Conservation (phyloP, 2,329 filamentous ascomycete genomes). For the Aspergillus hiratsukae region DNA sequence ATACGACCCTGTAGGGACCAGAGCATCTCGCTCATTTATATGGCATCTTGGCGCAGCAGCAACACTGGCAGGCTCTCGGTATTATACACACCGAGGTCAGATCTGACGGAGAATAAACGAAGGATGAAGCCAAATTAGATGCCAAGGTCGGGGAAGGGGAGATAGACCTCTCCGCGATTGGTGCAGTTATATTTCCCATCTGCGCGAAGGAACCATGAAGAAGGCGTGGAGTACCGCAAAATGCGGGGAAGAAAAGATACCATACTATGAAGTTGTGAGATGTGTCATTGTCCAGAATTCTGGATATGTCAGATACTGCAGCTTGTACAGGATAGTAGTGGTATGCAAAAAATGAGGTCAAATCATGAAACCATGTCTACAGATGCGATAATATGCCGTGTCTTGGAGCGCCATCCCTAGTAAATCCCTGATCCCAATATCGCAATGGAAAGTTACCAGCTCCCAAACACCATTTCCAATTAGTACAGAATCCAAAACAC, state of each 20-base stretch:
- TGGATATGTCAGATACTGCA: neutral
- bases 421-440: neutral
- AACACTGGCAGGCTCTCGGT: constrained; percentile 4
- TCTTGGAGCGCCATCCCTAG: neutral
- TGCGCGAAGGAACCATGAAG: neutral
- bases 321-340: neutral
- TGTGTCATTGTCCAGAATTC: neutral
- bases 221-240: constrained; percentile 6
- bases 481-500: neutral
- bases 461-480: constrained; percentile 9
- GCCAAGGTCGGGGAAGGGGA: neutral
- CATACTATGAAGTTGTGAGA: neutral
- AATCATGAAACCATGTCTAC: neutral
- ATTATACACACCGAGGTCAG: constrained; percentile 10
- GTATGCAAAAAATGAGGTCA: neutral
- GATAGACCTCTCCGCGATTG: constrained; percentile 15
- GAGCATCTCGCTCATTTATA: neutral
- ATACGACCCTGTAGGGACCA: neutral
- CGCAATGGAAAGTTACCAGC: neutral
- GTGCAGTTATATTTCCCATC: constrained; percentile 21
- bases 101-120: neutral
- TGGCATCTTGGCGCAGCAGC: neutral
- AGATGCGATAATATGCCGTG: neutral
- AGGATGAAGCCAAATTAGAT: neutral
- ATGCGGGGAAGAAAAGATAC: constrained; percentile 1